Evolutionary conservation across 768 basidiomycete species (phyloP), one percentile per base, ranked within the genome.

Genomic region (Amanita inopinata): DNA sequence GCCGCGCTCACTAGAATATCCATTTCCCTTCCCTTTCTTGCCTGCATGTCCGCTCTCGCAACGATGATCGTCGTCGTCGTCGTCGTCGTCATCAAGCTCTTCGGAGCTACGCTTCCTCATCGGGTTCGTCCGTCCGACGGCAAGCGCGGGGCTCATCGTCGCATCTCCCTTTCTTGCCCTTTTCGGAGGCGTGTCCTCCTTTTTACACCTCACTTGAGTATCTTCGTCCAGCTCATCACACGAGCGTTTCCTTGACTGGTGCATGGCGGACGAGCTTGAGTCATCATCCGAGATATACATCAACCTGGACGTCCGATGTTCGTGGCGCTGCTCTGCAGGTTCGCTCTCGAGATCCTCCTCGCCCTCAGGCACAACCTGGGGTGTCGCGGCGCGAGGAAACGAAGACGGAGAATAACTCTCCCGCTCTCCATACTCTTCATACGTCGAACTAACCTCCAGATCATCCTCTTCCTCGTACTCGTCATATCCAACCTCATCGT

Each of bases 51-150:
- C n/a, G n/a, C n/a, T 7, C 27, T n/a, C n/a, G n/a, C n/a, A n/a
- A n/a, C 3, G 23, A 20, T n/a, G 9, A 34, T 43, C 33, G 18
- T 22, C 22, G 5, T 51, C 50, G 8, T 42, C 50, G 3, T 38
- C 47, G 15, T 53, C 56, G 3, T 44, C 56, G n/a, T 57, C 57
- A 1, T 70, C 66, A 15, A 74, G 57, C 49, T 75, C 73, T 47
- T 73, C 73, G 23, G 73, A 75, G 25, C 67, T 65, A 15, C 73
- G 65, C 47, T 75, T 75, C 45, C 64, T 59, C 50, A 64, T 54
- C 43, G 40, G 31, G 47, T 12, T 32, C 12, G 28, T 38, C 28
- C 43, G 43, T 8, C 20, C 35, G 11, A 22, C 18, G 7, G 27
- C 34, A 15, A 44, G 43, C 33, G 34, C 24, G 2, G 22, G 23